Evolutionary conservation across 495 filamentous ascomycete species (phyloP), one percentile per base, ranked within the genome.

Genomic region (Xylaria palmicola): DNA sequence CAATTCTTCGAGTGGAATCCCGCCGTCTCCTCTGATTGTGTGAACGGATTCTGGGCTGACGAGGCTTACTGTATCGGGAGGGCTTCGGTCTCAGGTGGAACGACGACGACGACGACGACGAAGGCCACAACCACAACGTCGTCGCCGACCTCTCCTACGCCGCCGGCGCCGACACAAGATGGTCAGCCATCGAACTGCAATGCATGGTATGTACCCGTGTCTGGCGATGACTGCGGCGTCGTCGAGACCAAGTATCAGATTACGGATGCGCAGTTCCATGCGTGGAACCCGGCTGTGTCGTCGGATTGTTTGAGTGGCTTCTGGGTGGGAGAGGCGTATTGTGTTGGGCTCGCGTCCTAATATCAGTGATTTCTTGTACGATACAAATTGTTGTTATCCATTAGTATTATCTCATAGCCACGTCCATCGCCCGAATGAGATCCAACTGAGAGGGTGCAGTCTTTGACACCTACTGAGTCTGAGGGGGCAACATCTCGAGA

Each of bases 1-100:
- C 60, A 70, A 40, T 68, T 71, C 64, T 26, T 32, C 13, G 2
- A 29, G 36, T 71, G 39, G 30, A 71, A 71, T 17, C 37, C 60
- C 29, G 50, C 49, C 43, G 47, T 71, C 1, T 34, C 60, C 27
- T 10, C 40, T 0, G 43, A 50, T 12, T 71, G 68, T 51, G 36
- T 17, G 12, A 68, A 30, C 34, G 34, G 34, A 4, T 62, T 62
- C 41, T 62, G 60, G 63, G 26, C 20, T 6, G 43, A 26, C 17
- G 17, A 45, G 17, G 43, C 43, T 6, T 45, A 45, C 43, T 45
- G 43, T 12, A 12, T 45, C 10, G 43, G 43, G 4, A 22, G 4
- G 43, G 4, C 43, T n/a, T n/a, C 20, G 4, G 4, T 10, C 56
- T 60, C 0, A n/a, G 47, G 15, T 24, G 7, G 22, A 30, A 55